Evolutionary conservation across 805 yeast species (phyloP).

Genomic region (Clavispora phyllophila): DNA sequence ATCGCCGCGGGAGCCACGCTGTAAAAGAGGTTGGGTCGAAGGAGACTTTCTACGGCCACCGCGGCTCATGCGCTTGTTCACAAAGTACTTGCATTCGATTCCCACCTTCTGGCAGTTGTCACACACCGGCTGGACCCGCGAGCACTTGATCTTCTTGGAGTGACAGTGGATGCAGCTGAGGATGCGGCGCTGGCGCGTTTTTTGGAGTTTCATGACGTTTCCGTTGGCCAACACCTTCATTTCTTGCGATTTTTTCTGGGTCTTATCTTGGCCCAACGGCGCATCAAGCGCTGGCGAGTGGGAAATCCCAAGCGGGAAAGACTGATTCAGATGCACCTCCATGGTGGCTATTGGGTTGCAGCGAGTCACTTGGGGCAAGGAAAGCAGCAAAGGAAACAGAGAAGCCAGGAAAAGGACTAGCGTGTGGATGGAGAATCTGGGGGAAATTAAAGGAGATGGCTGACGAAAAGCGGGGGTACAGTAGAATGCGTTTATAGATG

Average conservation of each 20-base stretch:
- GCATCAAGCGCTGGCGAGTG: background rate
- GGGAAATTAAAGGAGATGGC: background rate
- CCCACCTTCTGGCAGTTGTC: conserved; percentile 45
- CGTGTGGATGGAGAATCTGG: background rate
- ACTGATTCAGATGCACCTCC: background rate
- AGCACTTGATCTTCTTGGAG: conserved; percentile 58
- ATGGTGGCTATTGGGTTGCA: background rate
- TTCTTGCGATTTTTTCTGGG: conserved; percentile 4
- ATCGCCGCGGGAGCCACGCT: background rate
- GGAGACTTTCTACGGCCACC: conserved; percentile 23
- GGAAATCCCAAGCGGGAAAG: background rate
- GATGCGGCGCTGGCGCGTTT: conserved; percentile 55
- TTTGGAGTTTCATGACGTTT: conserved; percentile 55
- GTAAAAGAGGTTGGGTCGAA: background rate
- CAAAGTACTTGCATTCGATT: conserved; percentile 49
- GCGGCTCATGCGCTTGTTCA: conserved; percentile 51
- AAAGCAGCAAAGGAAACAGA: background rate
- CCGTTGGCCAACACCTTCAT: conserved; percentile 41
- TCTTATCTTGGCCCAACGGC: background rate
- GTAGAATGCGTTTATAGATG: background rate
- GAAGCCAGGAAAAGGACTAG: background rate
- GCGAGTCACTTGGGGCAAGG: background rate
- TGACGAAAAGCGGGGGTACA: background rate
- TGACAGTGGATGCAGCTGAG: conserved; percentile 56
- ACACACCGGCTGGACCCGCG: conserved; percentile 55